phyloP scores from a whole-genome alignment of 495 filamentous ascomycete species.

The Lasiosphaeria hispida region DNA sequence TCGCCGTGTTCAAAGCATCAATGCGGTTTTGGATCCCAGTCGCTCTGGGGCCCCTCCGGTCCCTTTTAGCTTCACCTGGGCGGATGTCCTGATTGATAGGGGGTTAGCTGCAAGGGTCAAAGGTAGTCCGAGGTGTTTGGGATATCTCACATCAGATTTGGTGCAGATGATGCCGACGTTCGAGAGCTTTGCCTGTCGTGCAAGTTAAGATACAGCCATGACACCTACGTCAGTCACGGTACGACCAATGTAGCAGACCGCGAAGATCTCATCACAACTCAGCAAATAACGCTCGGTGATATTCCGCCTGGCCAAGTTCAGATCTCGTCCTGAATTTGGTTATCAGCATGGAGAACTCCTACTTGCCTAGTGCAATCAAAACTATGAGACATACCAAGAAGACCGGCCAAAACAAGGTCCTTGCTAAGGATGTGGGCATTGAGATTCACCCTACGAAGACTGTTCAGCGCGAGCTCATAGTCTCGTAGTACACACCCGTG shows the following conservation, averaged over 20 bases:
- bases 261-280: conserved; percentile 41
- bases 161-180: conserved; percentile 44
- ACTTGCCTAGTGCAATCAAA: conserved; percentile 19
- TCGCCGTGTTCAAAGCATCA: too few species aligned
- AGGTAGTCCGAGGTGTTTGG: neutral
- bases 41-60: too few species aligned
- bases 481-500: conserved; percentile 12
- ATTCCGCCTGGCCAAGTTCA: conserved; percentile 35
- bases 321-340: too few species aligned
- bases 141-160: conserved; percentile 33
- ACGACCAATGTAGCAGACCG: conserved; percentile 30
- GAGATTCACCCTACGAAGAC: conserved; percentile 28
- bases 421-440: conserved; percentile 38
- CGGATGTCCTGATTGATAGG: conserved; percentile 17
- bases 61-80: conserved; percentile 25
- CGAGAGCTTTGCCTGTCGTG: conserved; percentile 28
- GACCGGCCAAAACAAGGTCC: conserved; percentile 39
- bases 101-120: neutral
- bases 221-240: conserved; percentile 35
- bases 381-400: conserved; percentile 37
- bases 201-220: conserved; percentile 32
- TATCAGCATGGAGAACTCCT: too few species aligned
- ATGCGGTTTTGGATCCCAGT: too few species aligned
- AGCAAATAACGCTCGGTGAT: conserved; percentile 40
- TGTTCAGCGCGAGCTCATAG: neutral